Evolutionary conservation across 495 filamentous ascomycete genomes (phyloP), one percentile per base, ranked within the genome.

Genomic region (Aspergillus hancockii): DNA sequence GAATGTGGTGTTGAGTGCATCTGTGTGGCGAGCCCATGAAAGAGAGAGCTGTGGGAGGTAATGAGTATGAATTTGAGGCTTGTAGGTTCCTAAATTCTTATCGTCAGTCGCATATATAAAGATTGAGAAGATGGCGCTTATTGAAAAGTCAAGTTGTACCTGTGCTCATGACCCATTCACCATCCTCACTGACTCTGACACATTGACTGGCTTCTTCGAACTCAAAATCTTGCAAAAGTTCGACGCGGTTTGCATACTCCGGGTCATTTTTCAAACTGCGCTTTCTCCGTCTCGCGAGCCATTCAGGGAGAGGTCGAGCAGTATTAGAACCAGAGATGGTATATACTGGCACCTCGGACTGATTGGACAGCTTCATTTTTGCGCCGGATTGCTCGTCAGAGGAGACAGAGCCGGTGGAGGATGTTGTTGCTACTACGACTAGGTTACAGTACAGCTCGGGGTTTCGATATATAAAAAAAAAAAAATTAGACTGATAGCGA

Each of bases 181-280:
- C 93, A 83, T 99, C 95, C 57, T 97, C 94, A 69, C 91, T 96
- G 32, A 91, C 89, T 34, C 91, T 80, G 49, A 99, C 82, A 70
- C 93, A 97, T 47, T 88, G 84, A 69, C 93, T 97, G n/a, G 95
- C 92, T 73, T 99, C 95, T 67, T 98, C 94, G 62, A 98, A 99
- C 66, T 96, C 93, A 69, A 99, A 99, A 67, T 98, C 93, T 67
- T 99, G 95, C 23, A 99, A 81, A 50, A 99, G 79, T 72, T 99
- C 95, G 58, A 99, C 88, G 52, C 94, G 89, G 69, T 91, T 96
- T 55, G 91, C 87, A 75, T 90, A 97, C 63, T 96, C 93, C 50
- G 90, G 85, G 67, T 98, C 94, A 58, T 92, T 87, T 73, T 97
- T 98, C 62, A 97, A 79, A 63, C 91, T 96, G 70, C 92, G 85